These are phyloP conservation scores for Samsoniella hepiali DNA, from an alignment of 2,329 filamentous ascomycete species.

Conservation along the genomic window DNA sequence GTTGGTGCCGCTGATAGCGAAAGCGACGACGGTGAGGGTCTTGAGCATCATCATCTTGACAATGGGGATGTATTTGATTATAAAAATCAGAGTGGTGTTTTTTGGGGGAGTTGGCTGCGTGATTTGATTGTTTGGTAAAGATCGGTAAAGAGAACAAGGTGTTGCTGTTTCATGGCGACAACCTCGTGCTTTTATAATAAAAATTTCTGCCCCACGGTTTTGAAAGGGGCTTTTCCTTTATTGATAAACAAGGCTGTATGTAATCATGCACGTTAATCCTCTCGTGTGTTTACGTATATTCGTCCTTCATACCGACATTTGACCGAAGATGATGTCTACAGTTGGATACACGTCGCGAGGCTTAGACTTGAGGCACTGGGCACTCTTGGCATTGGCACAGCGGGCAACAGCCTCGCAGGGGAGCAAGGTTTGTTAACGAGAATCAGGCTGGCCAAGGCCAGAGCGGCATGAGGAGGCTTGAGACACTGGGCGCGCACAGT, in stretches of 20 bases:
- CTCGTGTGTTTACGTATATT: background rate
- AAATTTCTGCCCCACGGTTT: background rate
- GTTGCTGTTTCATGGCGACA: background rate
- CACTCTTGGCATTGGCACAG: too few species aligned
- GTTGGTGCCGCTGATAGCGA: background rate
- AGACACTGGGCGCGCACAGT: background rate
- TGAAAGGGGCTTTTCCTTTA: background rate
- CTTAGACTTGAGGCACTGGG: background rate
- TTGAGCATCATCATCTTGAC: background rate
- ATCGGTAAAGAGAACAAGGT: background rate
- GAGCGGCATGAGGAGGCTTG: background rate
- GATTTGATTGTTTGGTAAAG: background rate
- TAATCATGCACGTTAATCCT: background rate
- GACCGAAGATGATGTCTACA: background rate
- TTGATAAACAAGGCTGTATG: background rate
- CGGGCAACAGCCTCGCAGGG: too few species aligned
- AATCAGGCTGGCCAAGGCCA: too few species aligned
- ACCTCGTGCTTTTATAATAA: background rate
- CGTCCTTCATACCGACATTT: background rate
- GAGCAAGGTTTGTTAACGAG: too few species aligned
- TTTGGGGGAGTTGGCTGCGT: background rate
- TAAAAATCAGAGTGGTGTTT: background rate
- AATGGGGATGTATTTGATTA: background rate
- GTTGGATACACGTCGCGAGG: background rate
- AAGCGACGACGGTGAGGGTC: background rate